A percentile compares a stretch with the other conserved stretches of the same genome.
Evolutionary conservation across 495 filamentous ascomycete genomes (phyloP).

Genomic region (Echria macrotheca): DNA sequence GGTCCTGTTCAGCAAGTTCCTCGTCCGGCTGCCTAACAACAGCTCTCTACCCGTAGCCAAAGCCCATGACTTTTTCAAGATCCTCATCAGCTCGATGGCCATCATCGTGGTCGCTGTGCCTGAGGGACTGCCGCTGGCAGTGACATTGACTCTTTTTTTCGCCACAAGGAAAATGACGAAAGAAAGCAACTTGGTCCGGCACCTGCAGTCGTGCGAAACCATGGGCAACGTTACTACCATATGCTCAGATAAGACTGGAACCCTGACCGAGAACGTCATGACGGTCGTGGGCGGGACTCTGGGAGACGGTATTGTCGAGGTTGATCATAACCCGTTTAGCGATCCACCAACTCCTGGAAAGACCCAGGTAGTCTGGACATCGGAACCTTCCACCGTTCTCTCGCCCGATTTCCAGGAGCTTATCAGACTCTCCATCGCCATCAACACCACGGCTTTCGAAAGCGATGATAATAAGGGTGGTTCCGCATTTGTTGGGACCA

Average conservation of each 20-base stretch:
- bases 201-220: conserved; percentile 87
- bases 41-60: conserved; percentile 59
- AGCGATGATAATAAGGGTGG: conserved; percentile 70
- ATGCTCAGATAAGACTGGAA: conserved; percentile 96
- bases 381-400: not conserved
- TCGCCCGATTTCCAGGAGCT: conserved; percentile 50
- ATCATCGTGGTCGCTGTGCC: conserved; percentile 94
- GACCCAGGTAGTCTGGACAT: not conserved
- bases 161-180: conserved; percentile 92
- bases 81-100: conserved; percentile 93
- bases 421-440: conserved; percentile 64
- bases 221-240: conserved; percentile 97
- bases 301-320: conserved; percentile 30
- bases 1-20: conserved; percentile 86
- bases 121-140: conserved; percentile 88
- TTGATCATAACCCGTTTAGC: too few relatives aligned
- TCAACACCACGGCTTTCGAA: conserved; percentile 88
- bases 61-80: conserved; percentile 79
- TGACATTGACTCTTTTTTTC: conserved; percentile 89
- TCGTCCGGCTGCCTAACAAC: conserved; percentile 54
- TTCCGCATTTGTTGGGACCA: conserved; percentile 73
- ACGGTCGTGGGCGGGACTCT: conserved; percentile 73
- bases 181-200: conserved; percentile 88
- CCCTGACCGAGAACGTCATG: conserved; percentile 92
- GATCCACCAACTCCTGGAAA: too few relatives aligned